Evolutionary conservation across 345 rosid genomes (phyloP).

Genomic region (Punica granatum): DNA sequence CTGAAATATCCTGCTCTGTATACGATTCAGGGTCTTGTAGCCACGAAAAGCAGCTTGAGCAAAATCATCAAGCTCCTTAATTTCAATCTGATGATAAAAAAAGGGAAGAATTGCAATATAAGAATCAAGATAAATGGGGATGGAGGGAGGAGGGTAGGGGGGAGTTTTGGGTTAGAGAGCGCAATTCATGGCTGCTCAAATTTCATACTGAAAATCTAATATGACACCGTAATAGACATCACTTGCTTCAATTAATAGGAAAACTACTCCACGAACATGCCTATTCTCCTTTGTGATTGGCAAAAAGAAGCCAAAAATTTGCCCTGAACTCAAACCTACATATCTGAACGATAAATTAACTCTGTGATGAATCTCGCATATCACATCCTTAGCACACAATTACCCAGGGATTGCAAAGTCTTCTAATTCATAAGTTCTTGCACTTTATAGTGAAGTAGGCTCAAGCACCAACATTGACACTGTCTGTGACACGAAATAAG

Average conservation of each 20-base stretch:
- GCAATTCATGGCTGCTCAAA: neutral
- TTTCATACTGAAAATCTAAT: neutral
- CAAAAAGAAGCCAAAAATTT: neutral
- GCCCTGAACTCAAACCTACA: neutral
- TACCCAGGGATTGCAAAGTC: neutral
- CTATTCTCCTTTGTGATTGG: neutral
- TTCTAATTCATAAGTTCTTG: neutral
- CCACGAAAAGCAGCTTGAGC: slow-evolving; percentile 98
- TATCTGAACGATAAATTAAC: neutral
- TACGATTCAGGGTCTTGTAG: slow-evolving; percentile 83
- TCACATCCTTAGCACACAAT: neutral
- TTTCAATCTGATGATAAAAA: slow-evolving; percentile 60
- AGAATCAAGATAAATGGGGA: slow-evolving; percentile 11
- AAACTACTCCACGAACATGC: neutral
- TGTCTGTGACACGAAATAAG: neutral
- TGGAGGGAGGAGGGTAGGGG: too few relatives aligned
- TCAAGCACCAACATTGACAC: neutral
- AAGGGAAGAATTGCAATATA: slow-evolving; percentile 11
- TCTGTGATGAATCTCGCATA: neutral
- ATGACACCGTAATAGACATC: neutral
- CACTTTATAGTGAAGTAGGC: neutral
- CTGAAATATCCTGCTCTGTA: slow-evolving; percentile 87
- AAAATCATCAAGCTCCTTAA: slow-evolving; percentile 83
- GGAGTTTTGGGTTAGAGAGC: too few relatives aligned
- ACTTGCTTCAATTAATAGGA: neutral